Evolutionary conservation across 208 protist species (phyloP).

Genomic region (Zelonia costaricensis): DNA sequence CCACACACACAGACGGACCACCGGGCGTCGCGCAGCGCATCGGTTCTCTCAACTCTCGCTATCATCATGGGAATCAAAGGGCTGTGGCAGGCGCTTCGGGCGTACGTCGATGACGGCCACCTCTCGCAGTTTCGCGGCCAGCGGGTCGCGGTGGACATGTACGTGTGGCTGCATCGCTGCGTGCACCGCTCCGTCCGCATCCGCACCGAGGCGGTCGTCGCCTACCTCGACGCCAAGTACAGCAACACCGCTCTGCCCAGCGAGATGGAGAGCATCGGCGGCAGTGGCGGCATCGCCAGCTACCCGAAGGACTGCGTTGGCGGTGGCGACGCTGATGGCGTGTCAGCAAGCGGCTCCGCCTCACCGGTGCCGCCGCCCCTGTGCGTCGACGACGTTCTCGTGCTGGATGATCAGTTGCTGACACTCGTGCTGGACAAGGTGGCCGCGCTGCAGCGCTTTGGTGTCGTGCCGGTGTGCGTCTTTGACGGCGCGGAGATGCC

Average conservation of each 20-base stretch:
- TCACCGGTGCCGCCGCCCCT: slow-evolving; percentile 10
- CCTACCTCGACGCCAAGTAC: slow-evolving; percentile 34
- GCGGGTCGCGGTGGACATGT: slow-evolving; percentile 87
- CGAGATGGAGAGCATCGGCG: not conserved
- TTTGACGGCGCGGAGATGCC: slow-evolving; percentile 85
- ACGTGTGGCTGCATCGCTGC: slow-evolving; percentile 86
- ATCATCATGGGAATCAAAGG: slow-evolving; percentile 83
- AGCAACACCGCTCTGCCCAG: not conserved
- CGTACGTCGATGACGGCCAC: slow-evolving; percentile 71
- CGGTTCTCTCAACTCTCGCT: too few species aligned
- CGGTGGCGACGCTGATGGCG: not conserved
- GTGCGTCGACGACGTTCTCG: slow-evolving; percentile 32
- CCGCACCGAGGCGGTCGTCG: slow-evolving; percentile 20
- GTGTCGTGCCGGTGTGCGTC: slow-evolving; percentile 73
- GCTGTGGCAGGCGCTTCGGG: slow-evolving; percentile 75
- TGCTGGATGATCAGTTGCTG: slow-evolving; percentile 38
- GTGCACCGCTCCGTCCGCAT: slow-evolving; percentile 48
- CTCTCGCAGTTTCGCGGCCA: slow-evolving; percentile 75
- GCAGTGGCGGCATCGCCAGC: not conserved
- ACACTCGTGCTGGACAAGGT: slow-evolving; percentile 40
- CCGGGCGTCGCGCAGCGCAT: too few species aligned
- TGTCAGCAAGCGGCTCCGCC: not conserved
- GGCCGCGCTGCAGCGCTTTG: slow-evolving; percentile 51
- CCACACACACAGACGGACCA: not conserved
- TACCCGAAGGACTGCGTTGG: not conserved